A percentile compares a stretch with the other conserved stretches of the same genome.
phyloP scores from a whole-genome alignment of 2,329 filamentous ascomycete genomes.

The Penicillium sp. region DNA sequence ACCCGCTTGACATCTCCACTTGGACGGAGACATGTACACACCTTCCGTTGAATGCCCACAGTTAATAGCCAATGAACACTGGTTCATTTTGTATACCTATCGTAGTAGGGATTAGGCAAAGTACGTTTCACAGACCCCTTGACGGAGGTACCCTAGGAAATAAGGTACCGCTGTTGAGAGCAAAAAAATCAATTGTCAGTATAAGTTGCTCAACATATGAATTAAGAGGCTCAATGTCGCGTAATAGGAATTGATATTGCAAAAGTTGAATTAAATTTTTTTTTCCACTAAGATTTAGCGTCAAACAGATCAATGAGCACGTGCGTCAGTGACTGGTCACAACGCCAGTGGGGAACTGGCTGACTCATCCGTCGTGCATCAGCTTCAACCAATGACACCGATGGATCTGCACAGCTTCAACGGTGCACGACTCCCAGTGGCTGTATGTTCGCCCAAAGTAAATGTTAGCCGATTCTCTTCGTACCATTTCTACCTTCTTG shows the following conservation, averaged over 20 bases:
- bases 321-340: slow-evolving; percentile 11
- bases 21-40: neutral
- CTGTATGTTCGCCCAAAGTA: neutral
- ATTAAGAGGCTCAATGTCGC: neutral
- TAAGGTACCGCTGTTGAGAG: neutral
- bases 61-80: neutral
- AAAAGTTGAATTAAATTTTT: neutral
- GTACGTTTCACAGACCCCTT: too few species aligned
- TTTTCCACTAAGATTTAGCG: neutral
- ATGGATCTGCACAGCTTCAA: neutral
- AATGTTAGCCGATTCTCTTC: neutral
- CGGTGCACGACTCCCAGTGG: slow-evolving; percentile 1
- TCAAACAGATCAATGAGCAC: slow-evolving; percentile 1
- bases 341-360: slow-evolving; percentile 2
- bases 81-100: neutral
- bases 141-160: neutral
- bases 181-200: too few species aligned
- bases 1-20: neutral
- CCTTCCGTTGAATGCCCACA: neutral
- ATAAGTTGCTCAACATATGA: too few species aligned
- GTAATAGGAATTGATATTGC: neutral
- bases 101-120: too few species aligned
- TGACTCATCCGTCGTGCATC: slow-evolving; percentile 6
- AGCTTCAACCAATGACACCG: neutral
- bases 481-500: neutral